Base-by-base conservation (phyloP, 306 rosid species). In the Hippophae tibetana region DNA sequence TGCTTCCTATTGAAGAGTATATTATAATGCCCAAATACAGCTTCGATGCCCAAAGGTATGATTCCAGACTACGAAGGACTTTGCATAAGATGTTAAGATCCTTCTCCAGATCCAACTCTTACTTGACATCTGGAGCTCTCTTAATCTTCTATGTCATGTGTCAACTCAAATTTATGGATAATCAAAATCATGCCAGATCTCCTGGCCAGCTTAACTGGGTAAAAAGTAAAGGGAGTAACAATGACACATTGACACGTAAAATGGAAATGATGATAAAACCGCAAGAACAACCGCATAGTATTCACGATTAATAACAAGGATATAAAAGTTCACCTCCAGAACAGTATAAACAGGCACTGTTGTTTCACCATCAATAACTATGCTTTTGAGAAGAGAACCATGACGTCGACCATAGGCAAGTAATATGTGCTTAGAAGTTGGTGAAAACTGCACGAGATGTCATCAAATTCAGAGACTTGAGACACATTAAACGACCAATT, bases 261-360 rank as follows among this genome's bases (percentile, higher is more conserved):
- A 47, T 2, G 13, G 5, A 13, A 12, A 47, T 43, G 7, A 46
- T 23, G 14, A 41, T 46, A 54, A 56, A 14, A 18, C 47, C 10
- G 26, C 47, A 9, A 38, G 8, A 42, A 43, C 6, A 43, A 47
- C 10, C 14, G 9, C 9, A 72, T 41, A 74, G 70, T 18, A 84
- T 47, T 13, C 80, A 7, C 14, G 44, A 50, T 40, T 51, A 18
- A 23, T 56, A 38, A 13, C 18, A 49, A 42, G 9, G 43, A 40
- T 11, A 38, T 5, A 10, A 62, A 58, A 14, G 23, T 10, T 64
- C 76, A 92, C 99, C 99, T 92, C 99, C 68, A 92, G 79, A 56
- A 92, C 94, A 57, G 99, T 88, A 64, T 92, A 92, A 57, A 88
- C 82, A 47, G 99, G 95, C 53, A 86, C 62, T 3, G 99, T 92